These are phyloP conservation scores for Suzukiozyma palmioleophila DNA, from an alignment of 1,139 yeast species.

Conservation along the genomic window DNA sequence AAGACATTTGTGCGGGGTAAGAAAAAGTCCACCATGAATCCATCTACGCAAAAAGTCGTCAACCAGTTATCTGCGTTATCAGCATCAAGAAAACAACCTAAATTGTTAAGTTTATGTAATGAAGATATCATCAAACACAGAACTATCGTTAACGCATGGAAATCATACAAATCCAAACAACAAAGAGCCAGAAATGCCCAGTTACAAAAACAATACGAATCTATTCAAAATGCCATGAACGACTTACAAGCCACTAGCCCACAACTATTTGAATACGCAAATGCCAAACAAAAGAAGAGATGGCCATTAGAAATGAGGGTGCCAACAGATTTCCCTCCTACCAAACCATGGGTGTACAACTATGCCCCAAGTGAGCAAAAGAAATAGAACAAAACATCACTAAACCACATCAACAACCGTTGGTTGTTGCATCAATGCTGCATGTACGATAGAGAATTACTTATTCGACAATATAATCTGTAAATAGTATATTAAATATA, in stretches of 20 bases:
- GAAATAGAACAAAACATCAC: constrained; percentile 6
- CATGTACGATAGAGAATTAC: constrained; percentile 1
- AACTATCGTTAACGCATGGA: constrained; percentile 84
- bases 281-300: constrained; percentile 41
- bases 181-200: constrained; percentile 39
- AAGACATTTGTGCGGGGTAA: constrained; percentile 34
- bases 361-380: constrained; percentile 23
- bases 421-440: neutral
- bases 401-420: neutral
- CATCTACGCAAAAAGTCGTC: constrained; percentile 62
- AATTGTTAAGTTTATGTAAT: constrained; percentile 63
- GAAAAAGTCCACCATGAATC: constrained; percentile 36
- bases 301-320: constrained; percentile 71
- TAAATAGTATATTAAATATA: neutral
- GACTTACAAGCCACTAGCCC: constrained; percentile 52
- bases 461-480: neutral
- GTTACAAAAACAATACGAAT: constrained; percentile 59
- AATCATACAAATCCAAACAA: constrained; percentile 50
- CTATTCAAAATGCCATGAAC: constrained; percentile 70
- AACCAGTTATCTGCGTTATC: constrained; percentile 81
- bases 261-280: constrained; percentile 50
- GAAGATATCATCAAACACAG: constrained; percentile 87
- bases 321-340: constrained; percentile 92
- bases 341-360: constrained; percentile 73
- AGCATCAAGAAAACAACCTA: constrained; percentile 86